Evolutionary conservation across 1,284 basidiomycete genomes (phyloP).

Genomic region (Macrocystidia cucumis): DNA sequence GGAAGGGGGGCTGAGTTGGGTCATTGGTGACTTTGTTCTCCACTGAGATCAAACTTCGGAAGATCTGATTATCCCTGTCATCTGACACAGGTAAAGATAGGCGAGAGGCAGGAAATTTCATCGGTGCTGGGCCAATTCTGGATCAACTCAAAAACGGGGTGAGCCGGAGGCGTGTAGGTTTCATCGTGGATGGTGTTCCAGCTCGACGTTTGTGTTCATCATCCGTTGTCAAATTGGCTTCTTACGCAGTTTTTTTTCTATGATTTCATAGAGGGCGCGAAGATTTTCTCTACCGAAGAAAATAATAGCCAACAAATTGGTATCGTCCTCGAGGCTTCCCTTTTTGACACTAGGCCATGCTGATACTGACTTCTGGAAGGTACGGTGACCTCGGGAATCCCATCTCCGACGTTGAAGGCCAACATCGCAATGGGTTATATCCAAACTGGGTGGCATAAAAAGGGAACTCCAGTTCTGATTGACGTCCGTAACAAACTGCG

Average conservation of each 20-base stretch:
- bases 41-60: too few relatives aligned
- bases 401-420: slow-evolving; percentile 82
- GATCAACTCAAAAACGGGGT: slow-evolving; percentile 81
- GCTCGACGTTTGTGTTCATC: slow-evolving; percentile 57
- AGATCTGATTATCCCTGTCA: not conserved
- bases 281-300: slow-evolving; percentile 54
- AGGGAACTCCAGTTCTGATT: slow-evolving; percentile 77
- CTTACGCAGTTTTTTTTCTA: slow-evolving; percentile 6
- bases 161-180: slow-evolving; percentile 73
- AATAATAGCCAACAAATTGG: slow-evolving; percentile 59
- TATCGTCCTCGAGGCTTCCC: slow-evolving; percentile 20
- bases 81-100: slow-evolving; percentile 65
- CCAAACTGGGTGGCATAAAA: slow-evolving; percentile 78
- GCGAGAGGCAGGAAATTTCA: slow-evolving; percentile 65
- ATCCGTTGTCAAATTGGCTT: slow-evolving; percentile 1
- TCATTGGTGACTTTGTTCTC: slow-evolving; percentile 60
- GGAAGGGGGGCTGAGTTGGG: slow-evolving; percentile 89
- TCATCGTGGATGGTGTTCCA: slow-evolving; percentile 80
- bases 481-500: slow-evolving; percentile 74
- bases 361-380: slow-evolving; percentile 30
- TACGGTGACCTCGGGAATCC: slow-evolving; percentile 88
- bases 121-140: slow-evolving; percentile 77
- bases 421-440: slow-evolving; percentile 99
- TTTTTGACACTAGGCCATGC: slow-evolving; percentile 1
- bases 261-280: slow-evolving; percentile 62